Evolutionary conservation across 306 rosid genomes (phyloP), one percentile per base, ranked within the genome.

Genomic region (Rosa chinensis): DNA sequence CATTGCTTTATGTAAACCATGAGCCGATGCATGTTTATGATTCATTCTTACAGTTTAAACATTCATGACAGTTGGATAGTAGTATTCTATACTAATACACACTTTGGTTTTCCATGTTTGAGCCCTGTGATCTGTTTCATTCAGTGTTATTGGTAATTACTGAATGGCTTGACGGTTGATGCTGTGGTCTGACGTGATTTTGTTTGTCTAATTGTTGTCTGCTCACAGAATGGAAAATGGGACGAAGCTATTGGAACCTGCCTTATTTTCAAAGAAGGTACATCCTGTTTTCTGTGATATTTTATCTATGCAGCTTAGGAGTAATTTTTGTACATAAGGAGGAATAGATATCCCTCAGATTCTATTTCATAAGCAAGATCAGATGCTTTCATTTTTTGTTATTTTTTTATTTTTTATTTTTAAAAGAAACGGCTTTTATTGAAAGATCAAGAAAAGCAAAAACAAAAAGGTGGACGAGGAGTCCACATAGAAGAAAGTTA

Each of bases 161-260:
- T 63, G n/a, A 14, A 63, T 28, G 17, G 40, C 43, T 63, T 32
- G 10, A 12, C 14, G 43, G 69, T 28, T 63, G 42, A 63, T 32
- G 68, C 42, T 63, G 68, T 63, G 18, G 8, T 13, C 68, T 28
- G 43, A 63, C 4, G 10, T 5, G 5, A 6, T 63, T 63, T 28
- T 6, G 10, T 32, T 63, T 28, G 69, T 63, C 42, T 32, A 32
- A 32, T 32, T 5, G 42, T 63, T 13, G 20, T 63, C 69, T 32
- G 44, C 21, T 13, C 69, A 32, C 69, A 28, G 42, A 35, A 12
- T 66, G 71, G 71, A 39, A 1, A 37, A 37, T 66, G 71, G 47
- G 71, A 89, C 64, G 96, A 90, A 88, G 83, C 94, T 42, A 79
- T 92, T 48, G 96, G 97, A 69, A 88, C 94, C 9, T 87, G 94